Evolutionary conservation across 768 basidiomycete species (phyloP).

Genomic region (Gautieria morchelliformis): DNA sequence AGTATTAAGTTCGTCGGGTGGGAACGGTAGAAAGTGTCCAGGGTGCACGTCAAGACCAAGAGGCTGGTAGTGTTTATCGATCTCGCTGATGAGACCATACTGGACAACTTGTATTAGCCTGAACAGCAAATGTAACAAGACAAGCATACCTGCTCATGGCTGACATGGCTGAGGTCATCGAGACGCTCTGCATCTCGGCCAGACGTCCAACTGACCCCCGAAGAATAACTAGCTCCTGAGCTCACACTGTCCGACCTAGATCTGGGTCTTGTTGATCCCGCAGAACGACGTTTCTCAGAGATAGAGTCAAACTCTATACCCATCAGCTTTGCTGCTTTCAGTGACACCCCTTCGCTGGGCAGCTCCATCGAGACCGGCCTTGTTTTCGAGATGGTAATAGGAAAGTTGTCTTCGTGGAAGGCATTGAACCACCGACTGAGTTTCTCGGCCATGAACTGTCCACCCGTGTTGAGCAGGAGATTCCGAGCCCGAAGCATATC

Average conservation of each 20-base stretch:
- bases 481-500: background rate
- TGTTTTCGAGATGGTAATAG: background rate
- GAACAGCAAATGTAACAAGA: background rate
- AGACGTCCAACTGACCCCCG: background rate
- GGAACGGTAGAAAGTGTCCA: background rate
- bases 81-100: background rate
- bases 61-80: background rate
- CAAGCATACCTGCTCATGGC: background rate
- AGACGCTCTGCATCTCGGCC: background rate
- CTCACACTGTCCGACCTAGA: background rate
- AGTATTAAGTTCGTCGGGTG: background rate
- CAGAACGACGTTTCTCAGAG: background rate
- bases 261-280: background rate
- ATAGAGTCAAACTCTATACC: background rate
- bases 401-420: background rate
- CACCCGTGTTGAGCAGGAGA: background rate
- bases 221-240: background rate
- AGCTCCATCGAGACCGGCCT: background rate
- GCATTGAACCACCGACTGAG: background rate
- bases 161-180: background rate
- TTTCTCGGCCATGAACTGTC: background rate
- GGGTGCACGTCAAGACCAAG: constrained; percentile 1
- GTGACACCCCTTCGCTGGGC: background rate
- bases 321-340: background rate
- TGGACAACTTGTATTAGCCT: background rate